Conservation (phyloP, 1,284 basidiomycete species). For the Cerrena zonata region DNA sequence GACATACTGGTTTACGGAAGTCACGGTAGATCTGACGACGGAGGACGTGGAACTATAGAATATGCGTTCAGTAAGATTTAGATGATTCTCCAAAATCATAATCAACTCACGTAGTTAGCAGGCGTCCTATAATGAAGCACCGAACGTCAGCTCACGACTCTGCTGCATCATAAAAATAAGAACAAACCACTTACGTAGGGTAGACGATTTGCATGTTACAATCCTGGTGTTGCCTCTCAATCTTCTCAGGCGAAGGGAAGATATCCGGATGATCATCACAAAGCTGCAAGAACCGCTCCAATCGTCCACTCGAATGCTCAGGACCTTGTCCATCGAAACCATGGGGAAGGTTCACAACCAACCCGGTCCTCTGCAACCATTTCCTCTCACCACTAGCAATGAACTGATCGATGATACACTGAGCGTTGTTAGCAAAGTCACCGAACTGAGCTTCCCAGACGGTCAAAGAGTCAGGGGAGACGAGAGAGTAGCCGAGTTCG, state of each 20-base stretch:
- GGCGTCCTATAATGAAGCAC: constrained; percentile 57
- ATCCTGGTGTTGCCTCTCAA: constrained; percentile 95
- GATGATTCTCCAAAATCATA: neutral
- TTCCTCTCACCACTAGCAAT: constrained; percentile 97
- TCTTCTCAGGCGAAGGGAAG: constrained; percentile 83
- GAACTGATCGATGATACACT: constrained; percentile 98
- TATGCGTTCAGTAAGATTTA: constrained; percentile 10
- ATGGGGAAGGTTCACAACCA: constrained; percentile 90
- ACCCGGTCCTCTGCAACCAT: constrained; percentile 92
- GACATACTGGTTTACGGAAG: constrained; percentile 84
- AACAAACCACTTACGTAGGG: constrained; percentile 61
- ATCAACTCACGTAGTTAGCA: constrained; percentile 75
- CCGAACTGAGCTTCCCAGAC: constrained; percentile 99
- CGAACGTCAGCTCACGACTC: constrained; percentile 18
- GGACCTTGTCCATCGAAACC: constrained; percentile 99
- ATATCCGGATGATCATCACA: constrained; percentile 95
- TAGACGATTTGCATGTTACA: constrained; percentile 99
- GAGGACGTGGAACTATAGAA: constrained; percentile 80
- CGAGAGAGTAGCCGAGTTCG: constrained; percentile 97
- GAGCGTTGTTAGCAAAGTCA: constrained; percentile 96
- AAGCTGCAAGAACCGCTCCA: constrained; percentile 96
- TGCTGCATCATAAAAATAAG: constrained; percentile 1
- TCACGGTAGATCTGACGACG: constrained; percentile 93
- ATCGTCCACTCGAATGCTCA: constrained; percentile 93
- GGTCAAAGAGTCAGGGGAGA: constrained; percentile 88